Percentiles rank a stretch among this genome's conserved stretches.
phyloP scores from a whole-genome alignment of 345 rosid genomes.

The Fremontodendron californicum region DNA sequence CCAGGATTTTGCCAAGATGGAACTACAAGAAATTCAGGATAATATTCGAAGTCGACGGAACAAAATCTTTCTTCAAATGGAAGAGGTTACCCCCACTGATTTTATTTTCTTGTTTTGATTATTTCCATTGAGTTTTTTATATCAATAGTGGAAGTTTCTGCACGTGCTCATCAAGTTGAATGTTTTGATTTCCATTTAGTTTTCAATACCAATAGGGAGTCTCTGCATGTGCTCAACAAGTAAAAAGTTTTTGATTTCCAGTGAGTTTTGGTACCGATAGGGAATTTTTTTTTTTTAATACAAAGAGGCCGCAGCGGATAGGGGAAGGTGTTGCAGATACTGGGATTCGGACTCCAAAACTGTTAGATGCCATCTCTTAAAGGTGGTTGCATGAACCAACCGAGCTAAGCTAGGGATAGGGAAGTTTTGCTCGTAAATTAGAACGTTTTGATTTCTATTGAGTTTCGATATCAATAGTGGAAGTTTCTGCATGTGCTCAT shows the following conservation, averaged over 20 bases:
- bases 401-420: neutral
- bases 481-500: neutral
- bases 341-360: too few relatives aligned
- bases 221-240: neutral
- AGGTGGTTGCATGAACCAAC: too few relatives aligned
- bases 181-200: too few relatives aligned
- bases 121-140: neutral
- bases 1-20: slow-evolving; percentile 90
- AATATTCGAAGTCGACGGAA: slow-evolving; percentile 86
- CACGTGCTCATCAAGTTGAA: neutral
- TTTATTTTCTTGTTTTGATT: neutral
- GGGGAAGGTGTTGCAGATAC: too few relatives aligned
- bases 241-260: neutral
- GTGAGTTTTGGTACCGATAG: neutral
- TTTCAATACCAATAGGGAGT: too few relatives aligned
- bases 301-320: too few relatives aligned
- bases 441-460: neutral
- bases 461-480: neutral
- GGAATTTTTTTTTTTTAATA: too few relatives aligned
- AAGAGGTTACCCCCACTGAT: slow-evolving; percentile 48
- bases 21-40: slow-evolving; percentile 83
- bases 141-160: neutral
- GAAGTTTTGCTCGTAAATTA: too few relatives aligned
- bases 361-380: too few relatives aligned
- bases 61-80: slow-evolving; percentile 95